phyloP scores from a whole-genome alignment of 1,139 yeast genomes.

The Debaryomyces udenii region DNA sequence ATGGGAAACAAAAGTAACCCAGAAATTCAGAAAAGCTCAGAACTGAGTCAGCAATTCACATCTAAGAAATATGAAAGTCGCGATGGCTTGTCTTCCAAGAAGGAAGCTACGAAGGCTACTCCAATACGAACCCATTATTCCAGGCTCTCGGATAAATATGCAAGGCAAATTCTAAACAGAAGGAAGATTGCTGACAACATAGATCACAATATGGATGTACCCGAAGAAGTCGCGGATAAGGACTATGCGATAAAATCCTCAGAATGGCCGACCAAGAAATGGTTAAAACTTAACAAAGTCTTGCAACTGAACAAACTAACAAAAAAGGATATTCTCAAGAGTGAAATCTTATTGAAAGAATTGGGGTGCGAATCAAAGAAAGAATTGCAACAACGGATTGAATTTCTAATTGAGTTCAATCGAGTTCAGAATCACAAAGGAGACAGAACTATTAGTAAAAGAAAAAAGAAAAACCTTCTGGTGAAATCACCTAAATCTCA shows the following conservation, averaged over 20 bases:
- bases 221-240: background rate
- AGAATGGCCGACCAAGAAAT: conserved; percentile 27
- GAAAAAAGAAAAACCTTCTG: conserved; percentile 4
- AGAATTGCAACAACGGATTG: conserved; percentile 21
- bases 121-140: conserved; percentile 21
- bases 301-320: conserved; percentile 21
- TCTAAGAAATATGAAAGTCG: background rate
- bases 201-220: background rate
- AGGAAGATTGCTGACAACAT: conserved; percentile 8
- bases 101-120: conserved; percentile 12
- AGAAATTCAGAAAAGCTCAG: conserved; percentile 5
- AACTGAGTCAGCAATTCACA: conserved; percentile 1
- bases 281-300: conserved; percentile 29
- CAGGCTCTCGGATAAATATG: conserved; percentile 21
- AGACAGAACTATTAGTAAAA: conserved; percentile 7
- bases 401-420: background rate
- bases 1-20: background rate
- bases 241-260: background rate
- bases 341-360: conserved; percentile 22
- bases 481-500: conserved; percentile 7
- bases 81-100: background rate
- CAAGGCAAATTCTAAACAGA: conserved; percentile 19
- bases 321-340: conserved; percentile 26
- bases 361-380: conserved; percentile 23
- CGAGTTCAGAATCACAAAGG: background rate